Base-by-base conservation (phyloP, 805 yeast species). In the Zygosaccharomyces gambellarensis region DNA sequence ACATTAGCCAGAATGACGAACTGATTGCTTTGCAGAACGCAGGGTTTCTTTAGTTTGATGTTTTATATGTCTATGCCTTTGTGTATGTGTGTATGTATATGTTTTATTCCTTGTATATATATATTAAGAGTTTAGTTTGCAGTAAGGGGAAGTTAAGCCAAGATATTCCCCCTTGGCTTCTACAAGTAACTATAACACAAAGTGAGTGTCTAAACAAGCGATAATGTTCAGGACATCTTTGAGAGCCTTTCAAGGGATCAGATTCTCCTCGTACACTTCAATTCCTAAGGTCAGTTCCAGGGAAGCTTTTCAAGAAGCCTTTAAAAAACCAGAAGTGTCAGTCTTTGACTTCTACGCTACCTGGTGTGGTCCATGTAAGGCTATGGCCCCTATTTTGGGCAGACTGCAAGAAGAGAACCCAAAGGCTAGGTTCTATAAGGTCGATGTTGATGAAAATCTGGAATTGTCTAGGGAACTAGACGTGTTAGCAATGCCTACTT, bases 281-380 rank as follows among this genome's bases (percentile, higher is more conserved):
- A 71, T 76, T 46, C 59, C 62, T 21, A 74, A 74, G 48, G 53
- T 76, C 12, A 50, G 59, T 2, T 50, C 62, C 1, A 47, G 73
- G 21, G 45, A 60, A 6, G 73, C 72, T 27, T 77, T 76, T 60
- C 65, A 69, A 39, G 51, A 58, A 4, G 57, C 66, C 3, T 68
- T 71, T 39, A 54, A 63, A 29, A 51, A 50, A 21, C 39, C 47
- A 4, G 36, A 48, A 4, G 63, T 79, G 32, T 71, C 83, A 1
- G 70, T 83, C 2, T 77, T 82, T 44, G 88, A 83, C 62, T 83
- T 83, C 63, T 81, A 75, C 65, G 88, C 89, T 29, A 77, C 81
- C 9, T 83, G 89, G 89, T 83, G 89, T 66, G 87, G 84, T 6
- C 89, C 89, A n/a, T 83, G 89, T 59, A 81, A 79, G 58, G 84